phyloP scores from a whole-genome alignment of 805 yeast genomes.

The Candida patagonica region DNA sequence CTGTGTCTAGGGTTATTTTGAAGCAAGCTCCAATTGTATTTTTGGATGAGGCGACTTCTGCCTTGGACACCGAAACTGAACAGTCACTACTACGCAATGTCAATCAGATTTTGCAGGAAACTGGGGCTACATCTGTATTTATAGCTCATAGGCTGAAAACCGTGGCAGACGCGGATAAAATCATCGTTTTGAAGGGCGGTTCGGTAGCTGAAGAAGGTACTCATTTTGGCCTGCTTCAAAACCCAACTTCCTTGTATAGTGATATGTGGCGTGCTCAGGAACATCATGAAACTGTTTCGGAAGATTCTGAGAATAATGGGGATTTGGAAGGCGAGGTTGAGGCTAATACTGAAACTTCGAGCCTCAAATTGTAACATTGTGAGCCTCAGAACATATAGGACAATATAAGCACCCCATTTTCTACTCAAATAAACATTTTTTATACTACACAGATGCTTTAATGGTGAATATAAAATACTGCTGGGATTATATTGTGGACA shows the following conservation, averaged over 20 bases:
- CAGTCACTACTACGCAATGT: constrained; percentile 73
- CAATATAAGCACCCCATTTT: too few relatives aligned
- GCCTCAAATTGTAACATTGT: neutral
- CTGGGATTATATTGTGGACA: too few relatives aligned
- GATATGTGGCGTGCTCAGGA: constrained; percentile 92
- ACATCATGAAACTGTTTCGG: constrained; percentile 37
- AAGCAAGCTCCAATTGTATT: constrained; percentile 85
- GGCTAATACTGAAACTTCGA: neutral
- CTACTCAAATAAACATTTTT: too few relatives aligned
- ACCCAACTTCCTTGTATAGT: constrained; percentile 54
- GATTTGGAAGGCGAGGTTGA: neutral
- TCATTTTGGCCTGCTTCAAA: constrained; percentile 51
- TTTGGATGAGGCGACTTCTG: constrained; percentile 94
- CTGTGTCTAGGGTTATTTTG: constrained; percentile 82
- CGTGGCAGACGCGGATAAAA: constrained; percentile 86
- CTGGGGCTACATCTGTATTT: constrained; percentile 65
- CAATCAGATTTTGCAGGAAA: constrained; percentile 49
- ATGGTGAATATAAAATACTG: too few relatives aligned
- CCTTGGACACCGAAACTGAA: constrained; percentile 94
- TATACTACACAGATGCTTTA: too few relatives aligned
- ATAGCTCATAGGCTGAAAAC: constrained; percentile 93
- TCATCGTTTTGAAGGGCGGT: constrained; percentile 77
- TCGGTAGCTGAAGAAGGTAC: constrained; percentile 80
- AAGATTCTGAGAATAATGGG: neutral
- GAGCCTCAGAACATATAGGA: too few relatives aligned